Evolutionary conservation across 1,139 yeast genomes (phyloP), one percentile per base, ranked within the genome.

Genomic region (Sugiyamaella neomexicana): DNA sequence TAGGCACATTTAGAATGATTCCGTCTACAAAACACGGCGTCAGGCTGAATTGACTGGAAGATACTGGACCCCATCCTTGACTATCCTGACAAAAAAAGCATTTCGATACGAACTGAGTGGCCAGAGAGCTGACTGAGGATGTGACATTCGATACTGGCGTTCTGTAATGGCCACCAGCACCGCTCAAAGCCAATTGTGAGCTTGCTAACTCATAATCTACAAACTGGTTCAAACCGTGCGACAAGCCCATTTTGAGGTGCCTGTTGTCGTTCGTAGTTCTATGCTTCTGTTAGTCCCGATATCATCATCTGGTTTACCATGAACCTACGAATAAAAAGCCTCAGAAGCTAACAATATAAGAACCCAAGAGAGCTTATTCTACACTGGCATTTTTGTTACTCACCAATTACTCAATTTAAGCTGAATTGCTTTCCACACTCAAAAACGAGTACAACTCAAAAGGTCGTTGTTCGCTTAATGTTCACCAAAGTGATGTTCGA

Each of bases 21-120:
- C 96, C 97, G 63, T 86, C 89, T 41, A 86, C 75, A 65, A 91
- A 85, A 65, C 98, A 91, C 1, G 93, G 87, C 0, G 97, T 83
- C 55, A 89, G 78, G 64, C 86, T 95, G 48, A 81, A 81, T 62
- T 81, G 81, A 6, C 56, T 55, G 6, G 42, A 76, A 52, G 77
- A 86, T 8, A 87, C 69, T 0, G 95, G 89, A 1, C 88, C 87
- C 84, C 90, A 87, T 1, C 96, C 96, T 59, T 84, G 89, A 12
- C 63, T 60, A 59, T 75, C 77, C 36, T 67, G 68, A 61, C 85
- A 81, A 4, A 51, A n/a, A 16, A 32, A 44, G 27, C 54, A 51
- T 25, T 23, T 41, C 15, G 45, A 39, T 20, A 32, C 40, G 4
- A 47, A 9, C 12, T 16, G 16, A 10, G 23, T 31, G 15, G 45